A percentile compares a stretch with the other conserved stretches of the same genome.
Conservation (phyloP, 192 early-diverging fungal genomes). For the Endogone sp. region DNA sequence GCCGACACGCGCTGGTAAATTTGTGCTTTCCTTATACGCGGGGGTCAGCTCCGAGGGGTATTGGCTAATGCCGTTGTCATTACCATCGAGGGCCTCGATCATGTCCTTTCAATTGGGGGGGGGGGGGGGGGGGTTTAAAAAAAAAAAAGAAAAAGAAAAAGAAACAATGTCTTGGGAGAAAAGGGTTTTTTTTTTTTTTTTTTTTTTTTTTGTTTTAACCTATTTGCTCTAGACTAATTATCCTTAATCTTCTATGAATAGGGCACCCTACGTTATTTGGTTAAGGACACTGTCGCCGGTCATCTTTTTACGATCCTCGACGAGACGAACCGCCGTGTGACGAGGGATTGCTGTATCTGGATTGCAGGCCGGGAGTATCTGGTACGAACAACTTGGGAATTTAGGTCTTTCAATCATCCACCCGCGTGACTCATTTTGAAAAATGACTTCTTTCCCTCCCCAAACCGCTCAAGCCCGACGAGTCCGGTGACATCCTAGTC, state of each 20-base stretch:
- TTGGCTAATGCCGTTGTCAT: conserved; percentile 91
- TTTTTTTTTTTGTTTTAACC: no score
- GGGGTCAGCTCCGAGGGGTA: conserved; percentile 80
- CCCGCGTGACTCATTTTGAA: background rate
- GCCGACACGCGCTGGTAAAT: conserved; percentile 74
- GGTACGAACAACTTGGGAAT: conserved; percentile 16
- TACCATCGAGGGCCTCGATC: conserved; percentile 76
- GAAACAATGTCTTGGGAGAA: no score
- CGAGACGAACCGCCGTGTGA: conserved; percentile 26
- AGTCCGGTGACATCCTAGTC: conserved; percentile 33
- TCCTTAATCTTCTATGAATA: no score
- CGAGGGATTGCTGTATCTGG: conserved; percentile 25
- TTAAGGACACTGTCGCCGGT: conserved; percentile 36
- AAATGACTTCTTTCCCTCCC: no score
- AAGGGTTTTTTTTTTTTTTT: no score
- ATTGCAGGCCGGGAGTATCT: conserved; percentile 32
- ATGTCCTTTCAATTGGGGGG: conserved; percentile 50
- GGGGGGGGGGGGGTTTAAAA: no score
- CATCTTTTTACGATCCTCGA: conserved; percentile 41
- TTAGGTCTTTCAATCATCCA: background rate
- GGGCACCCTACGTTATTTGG: conserved; percentile 36
- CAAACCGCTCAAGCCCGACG: no score
- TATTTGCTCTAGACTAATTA: no score
- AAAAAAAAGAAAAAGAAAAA: no score
- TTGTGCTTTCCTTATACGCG: conserved; percentile 79